These are phyloP conservation scores for Rhizophlyctis rosea DNA, from an alignment of 192 early-diverging fungal genomes.

Conservation along the genomic window DNA sequence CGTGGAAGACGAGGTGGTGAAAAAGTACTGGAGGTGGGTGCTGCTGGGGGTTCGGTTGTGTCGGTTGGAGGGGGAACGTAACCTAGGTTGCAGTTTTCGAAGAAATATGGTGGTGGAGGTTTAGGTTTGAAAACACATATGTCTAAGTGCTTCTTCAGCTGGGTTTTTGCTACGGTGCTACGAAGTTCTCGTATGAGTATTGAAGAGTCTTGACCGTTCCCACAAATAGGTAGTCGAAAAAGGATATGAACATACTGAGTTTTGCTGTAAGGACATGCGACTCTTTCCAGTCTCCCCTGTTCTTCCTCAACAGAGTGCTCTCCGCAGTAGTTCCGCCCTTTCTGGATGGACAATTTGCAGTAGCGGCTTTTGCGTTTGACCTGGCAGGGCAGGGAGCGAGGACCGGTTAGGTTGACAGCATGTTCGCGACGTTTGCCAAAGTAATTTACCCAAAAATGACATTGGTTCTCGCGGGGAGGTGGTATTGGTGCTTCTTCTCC, in stretches of 20 bases:
- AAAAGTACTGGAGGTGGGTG: background rate
- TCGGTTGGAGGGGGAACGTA: constrained; percentile 14
- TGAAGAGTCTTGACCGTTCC: too few relatives aligned
- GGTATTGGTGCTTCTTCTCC: constrained; percentile 32
- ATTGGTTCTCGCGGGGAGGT: constrained; percentile 41
- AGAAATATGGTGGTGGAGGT: constrained; percentile 33
- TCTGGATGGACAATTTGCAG: constrained; percentile 58
- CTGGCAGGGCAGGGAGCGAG: constrained; percentile 46
- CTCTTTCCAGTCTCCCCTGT: constrained; percentile 36
- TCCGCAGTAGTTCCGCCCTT: constrained; percentile 60
- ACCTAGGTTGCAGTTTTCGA: constrained; percentile 47
- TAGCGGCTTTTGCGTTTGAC: constrained; percentile 59
- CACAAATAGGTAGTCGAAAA: too few relatives aligned
- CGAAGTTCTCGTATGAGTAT: too few relatives aligned
- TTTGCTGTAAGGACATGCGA: constrained; percentile 73
- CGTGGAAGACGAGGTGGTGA: background rate
- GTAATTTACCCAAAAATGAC: constrained; percentile 27
- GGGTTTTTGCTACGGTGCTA: constrained; percentile 51
- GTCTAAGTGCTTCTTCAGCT: constrained; percentile 59
- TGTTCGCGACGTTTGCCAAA: background rate
- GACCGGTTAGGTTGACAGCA: background rate
- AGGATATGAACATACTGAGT: constrained; percentile 64
- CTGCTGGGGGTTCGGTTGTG: background rate
- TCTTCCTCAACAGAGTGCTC: constrained; percentile 57
- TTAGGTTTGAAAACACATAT: constrained; percentile 65